Percentiles rank a stretch among this genome's conserved stretches.
Conservation (phyloP, 169 alveolate genomes). For the Plasmodium inui region DNA sequence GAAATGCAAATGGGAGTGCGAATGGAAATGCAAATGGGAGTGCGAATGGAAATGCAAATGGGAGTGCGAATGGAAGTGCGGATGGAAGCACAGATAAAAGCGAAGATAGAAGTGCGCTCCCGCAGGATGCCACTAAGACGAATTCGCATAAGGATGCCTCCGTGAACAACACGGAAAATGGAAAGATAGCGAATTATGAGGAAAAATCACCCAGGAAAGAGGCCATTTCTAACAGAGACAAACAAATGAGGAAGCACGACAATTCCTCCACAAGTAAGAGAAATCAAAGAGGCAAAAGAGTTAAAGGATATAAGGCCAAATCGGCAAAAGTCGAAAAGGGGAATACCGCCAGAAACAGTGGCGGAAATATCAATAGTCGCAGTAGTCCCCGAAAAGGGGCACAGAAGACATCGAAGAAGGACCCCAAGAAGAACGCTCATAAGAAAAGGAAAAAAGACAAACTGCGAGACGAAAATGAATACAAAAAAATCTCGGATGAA, state of each 20-base stretch:
- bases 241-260: background rate
- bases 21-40: too few species aligned
- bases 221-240: background rate
- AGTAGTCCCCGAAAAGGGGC: background rate
- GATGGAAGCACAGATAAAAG: too few species aligned
- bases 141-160: background rate
- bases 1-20: background rate
- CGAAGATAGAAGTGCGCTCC: background rate
- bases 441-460: slow-evolving; percentile 36
- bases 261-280: background rate
- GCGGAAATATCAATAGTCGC: background rate
- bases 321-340: background rate
- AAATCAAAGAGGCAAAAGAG: background rate
- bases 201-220: background rate
- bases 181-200: background rate
- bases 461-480: background rate
- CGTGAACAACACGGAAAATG: background rate
- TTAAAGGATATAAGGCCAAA: background rate
- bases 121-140: background rate
- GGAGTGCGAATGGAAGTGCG: background rate
- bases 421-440: background rate
- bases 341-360: background rate
- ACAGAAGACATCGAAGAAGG: too few species aligned
- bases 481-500: slow-evolving; percentile 4
- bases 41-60: background rate